Conservation (phyloP, 1,284 basidiomycete genomes). For the Gymnopus androsaceus region DNA sequence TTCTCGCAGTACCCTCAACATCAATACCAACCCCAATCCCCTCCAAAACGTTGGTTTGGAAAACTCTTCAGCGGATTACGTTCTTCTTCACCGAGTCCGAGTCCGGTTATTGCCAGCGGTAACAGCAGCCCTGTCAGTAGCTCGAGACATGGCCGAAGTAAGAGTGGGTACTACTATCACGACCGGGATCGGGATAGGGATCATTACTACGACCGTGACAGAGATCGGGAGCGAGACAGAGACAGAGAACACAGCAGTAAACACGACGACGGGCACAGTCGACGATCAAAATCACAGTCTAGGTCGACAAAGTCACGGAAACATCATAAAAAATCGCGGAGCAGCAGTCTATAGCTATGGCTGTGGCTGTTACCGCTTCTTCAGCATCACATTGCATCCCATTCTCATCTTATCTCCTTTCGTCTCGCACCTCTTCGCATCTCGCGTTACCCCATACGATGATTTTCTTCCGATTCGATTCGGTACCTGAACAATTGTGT, state of each 20-base stretch:
- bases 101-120: background rate
- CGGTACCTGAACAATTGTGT: no score
- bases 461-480: no score
- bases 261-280: background rate
- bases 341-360: background rate
- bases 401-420: no score
- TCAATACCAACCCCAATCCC: background rate
- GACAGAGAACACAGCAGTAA: background rate
- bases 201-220: background rate
- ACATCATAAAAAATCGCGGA: slow-evolving; percentile 3
- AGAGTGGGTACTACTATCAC: background rate
- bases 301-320: background rate
- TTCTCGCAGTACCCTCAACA: background rate
- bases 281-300: slow-evolving; percentile 4
- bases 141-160: background rate
- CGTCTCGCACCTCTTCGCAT: background rate
- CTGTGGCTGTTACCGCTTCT: no score
- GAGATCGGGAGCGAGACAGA: background rate
- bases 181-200: background rate
- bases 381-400: no score
- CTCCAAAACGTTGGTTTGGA: slow-evolving; percentile 10
- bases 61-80: slow-evolving; percentile 8
- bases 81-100: background rate
- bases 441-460: background rate
- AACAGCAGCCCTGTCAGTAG: slow-evolving; percentile 4